phyloP scores from a whole-genome alignment of 768 basidiomycete species.

The Kwoniella sp. region DNA sequence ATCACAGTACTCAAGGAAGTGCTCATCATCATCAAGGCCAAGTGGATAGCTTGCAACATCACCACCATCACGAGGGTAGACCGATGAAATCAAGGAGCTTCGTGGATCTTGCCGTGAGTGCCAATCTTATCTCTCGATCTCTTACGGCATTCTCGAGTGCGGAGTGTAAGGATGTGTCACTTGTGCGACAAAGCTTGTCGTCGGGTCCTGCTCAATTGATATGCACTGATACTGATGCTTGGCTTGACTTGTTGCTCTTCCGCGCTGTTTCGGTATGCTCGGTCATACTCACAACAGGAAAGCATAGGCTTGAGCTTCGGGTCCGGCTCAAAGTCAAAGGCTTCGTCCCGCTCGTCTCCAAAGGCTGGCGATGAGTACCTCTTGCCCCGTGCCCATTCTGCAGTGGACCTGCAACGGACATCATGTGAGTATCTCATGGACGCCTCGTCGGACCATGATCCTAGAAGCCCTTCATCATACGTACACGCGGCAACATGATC shows the following conservation, averaged over 20 bases:
- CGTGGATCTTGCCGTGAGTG: conserved; percentile 23
- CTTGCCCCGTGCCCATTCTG: not conserved
- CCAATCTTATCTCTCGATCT: not conserved
- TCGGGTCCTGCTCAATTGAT: no score
- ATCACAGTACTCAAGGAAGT: no score
- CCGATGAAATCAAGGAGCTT: conserved; percentile 23
- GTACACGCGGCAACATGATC: no score
- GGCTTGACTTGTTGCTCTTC: no score
- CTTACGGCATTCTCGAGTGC: conserved; percentile 17
- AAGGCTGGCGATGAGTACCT: not conserved
- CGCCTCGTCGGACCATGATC: no score
- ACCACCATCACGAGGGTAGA: not conserved
- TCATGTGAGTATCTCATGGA: not conserved
- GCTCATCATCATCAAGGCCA: not conserved
- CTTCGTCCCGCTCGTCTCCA: not conserved
- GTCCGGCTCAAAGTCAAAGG: not conserved
- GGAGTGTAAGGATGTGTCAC: conserved; percentile 22
- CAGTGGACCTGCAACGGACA: not conserved
- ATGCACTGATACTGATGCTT: no score
- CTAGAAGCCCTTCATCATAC: no score
- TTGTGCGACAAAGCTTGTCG: no score
- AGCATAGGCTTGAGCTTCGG: not conserved
- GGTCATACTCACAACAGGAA: no score
- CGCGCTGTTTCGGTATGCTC: no score
- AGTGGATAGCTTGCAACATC: not conserved